A percentile compares a stretch with the other conserved stretches of the same genome.
These are phyloP conservation scores for Hymenotorrendiella dingleyae DNA, from an alignment of 2,329 filamentous ascomycete genomes.

Conservation along the genomic window DNA sequence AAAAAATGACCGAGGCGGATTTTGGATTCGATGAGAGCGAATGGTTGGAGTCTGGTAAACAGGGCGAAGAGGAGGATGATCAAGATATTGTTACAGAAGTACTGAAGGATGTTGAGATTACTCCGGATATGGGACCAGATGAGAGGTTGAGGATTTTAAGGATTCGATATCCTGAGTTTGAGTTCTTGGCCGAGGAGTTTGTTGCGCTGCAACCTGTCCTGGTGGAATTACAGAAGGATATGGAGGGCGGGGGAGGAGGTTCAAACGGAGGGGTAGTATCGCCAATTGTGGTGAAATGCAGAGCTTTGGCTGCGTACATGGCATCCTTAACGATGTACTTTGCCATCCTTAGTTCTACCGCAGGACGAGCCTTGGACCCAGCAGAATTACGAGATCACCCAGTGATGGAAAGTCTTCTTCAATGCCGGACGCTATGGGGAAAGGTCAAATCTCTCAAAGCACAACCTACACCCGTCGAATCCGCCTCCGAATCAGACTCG, in stretches of 20 bases:
- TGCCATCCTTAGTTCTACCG: conserved; percentile 78
- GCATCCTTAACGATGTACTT: conserved; percentile 91
- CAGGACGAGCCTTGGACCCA: conserved; percentile 60
- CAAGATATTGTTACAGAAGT: conserved; percentile 72
- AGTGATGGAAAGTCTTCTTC: conserved; percentile 79
- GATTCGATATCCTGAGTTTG: conserved; percentile 85
- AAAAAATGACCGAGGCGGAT: conserved; percentile 84
- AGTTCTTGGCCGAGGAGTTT: conserved; percentile 71
- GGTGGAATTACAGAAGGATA: conserved; percentile 50
- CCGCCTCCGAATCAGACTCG: conserved; percentile 22
- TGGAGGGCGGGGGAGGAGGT: conserved; percentile 37
- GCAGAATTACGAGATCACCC: conserved; percentile 82
- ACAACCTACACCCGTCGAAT: conserved; percentile 29
- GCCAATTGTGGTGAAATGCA: conserved; percentile 59
- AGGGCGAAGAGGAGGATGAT: conserved; percentile 38
- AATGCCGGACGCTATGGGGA: conserved; percentile 76
- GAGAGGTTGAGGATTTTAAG: conserved; percentile 73
- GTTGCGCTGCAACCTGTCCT: conserved; percentile 48
- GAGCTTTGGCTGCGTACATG: conserved; percentile 79
- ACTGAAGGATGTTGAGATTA: conserved; percentile 77
- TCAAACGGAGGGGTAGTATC: not conserved
- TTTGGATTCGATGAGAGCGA: conserved; percentile 89
- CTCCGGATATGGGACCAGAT: conserved; percentile 68
- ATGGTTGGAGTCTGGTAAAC: conserved; percentile 60
- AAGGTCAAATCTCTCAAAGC: conserved; percentile 60